A percentile compares a stretch with the other conserved stretches of the same genome.
phyloP scores from a whole-genome alignment of 352 stramenopile genomes.

The Pythium grandisporangium region DNA sequence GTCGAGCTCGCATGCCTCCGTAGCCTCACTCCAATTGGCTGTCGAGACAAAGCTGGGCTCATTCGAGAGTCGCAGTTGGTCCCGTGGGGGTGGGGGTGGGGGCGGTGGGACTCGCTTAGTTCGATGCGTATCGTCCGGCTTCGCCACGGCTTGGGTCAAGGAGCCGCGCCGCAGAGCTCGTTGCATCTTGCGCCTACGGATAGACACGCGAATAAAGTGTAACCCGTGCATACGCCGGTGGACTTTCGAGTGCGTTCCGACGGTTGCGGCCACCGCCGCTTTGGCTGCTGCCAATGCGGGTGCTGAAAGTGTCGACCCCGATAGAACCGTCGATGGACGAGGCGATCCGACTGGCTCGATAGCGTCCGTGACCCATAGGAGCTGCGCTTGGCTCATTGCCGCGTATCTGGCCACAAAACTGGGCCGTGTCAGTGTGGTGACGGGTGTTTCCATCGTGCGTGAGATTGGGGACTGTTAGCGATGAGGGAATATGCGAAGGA shows the following conservation, averaged over 20 bases:
- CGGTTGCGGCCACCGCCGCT: too few species aligned
- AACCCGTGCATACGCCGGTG: too few species aligned
- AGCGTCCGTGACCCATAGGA: conserved; percentile 3
- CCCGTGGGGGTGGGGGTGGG: neutral
- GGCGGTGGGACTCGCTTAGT: neutral
- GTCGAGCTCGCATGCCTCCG: neutral
- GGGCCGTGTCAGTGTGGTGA: too few species aligned
- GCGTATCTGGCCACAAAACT: too few species aligned
- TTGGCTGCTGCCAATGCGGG: too few species aligned
- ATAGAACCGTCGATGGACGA: conserved; percentile 1
- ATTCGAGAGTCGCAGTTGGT: neutral
- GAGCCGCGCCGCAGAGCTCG: neutral
- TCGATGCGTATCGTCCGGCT: neutral
- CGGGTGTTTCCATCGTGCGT: too few species aligned
- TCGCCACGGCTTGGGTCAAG: neutral
- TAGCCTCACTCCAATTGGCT: neutral
- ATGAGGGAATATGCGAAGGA: too few species aligned
- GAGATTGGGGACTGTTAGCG: too few species aligned
- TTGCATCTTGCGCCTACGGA: neutral
- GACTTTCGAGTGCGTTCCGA: too few species aligned
- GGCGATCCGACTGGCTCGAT: conserved; percentile 7
- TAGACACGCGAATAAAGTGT: conserved; percentile 2
- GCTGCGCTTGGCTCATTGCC: too few species aligned
- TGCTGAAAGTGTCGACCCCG: too few species aligned
- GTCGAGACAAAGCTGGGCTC: neutral